These are phyloP conservation scores for Rostrohypoxylon terebratum DNA, from an alignment of 495 filamentous ascomycete genomes.

Conservation along the genomic window DNA sequence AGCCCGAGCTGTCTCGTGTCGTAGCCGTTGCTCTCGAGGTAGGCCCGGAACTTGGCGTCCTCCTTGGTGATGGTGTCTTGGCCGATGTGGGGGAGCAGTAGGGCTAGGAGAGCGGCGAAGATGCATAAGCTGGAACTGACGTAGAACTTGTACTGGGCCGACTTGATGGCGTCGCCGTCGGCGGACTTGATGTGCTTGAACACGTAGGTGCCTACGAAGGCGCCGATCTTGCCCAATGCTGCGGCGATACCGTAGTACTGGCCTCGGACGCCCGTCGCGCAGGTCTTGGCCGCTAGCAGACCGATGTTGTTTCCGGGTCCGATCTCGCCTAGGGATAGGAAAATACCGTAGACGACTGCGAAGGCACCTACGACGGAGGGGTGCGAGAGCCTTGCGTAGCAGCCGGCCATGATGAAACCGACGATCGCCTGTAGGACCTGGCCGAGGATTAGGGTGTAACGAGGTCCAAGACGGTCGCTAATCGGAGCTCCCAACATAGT, in stretches of 20 bases:
- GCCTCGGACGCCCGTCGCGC: conserved; percentile 85
- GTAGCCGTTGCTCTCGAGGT: conserved; percentile 74
- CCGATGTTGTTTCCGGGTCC: conserved; percentile 95
- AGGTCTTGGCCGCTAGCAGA: conserved; percentile 85
- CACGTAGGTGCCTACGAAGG: conserved; percentile 88
- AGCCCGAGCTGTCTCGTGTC: conserved; percentile 75
- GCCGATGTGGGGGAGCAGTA: conserved; percentile 72
- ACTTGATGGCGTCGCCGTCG: conserved; percentile 62
- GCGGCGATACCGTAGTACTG: conserved; percentile 94
- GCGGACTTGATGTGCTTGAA: conserved; percentile 79
- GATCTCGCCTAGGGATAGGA: conserved; percentile 84
- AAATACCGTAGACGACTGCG: conserved; percentile 81
- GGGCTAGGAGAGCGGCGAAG: conserved; percentile 68
- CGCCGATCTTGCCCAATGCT: conserved; percentile 86
- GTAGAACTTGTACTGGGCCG: conserved; percentile 79
- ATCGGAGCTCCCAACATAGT: conserved; percentile 78
- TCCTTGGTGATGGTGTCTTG: conserved; percentile 80
- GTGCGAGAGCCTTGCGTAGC: conserved; percentile 72
- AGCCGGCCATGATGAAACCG: conserved; percentile 87
- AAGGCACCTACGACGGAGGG: conserved; percentile 77
- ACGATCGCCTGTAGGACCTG: conserved; percentile 78
- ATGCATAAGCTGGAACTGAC: conserved; percentile 74
- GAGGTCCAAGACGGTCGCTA: conserved; percentile 81
- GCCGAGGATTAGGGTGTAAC: conserved; percentile 73
- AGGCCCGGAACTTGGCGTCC: conserved; percentile 77